Base-by-base conservation (phyloP, 257 asterid genomes). In the Solanum sitiens region DNA sequence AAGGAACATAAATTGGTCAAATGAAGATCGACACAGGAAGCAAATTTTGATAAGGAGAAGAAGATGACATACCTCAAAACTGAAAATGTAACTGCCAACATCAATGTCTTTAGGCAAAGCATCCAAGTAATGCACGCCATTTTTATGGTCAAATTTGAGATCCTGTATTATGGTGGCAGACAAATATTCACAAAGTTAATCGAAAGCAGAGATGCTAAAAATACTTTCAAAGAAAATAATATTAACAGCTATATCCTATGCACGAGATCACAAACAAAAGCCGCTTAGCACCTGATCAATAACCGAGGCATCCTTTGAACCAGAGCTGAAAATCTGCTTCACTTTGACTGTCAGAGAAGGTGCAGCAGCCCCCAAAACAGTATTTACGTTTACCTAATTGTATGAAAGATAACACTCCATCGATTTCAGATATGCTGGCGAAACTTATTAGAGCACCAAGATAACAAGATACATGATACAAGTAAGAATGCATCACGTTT, bases 321-420 rank as follows among this genome's bases (percentile, higher is more conserved):
- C 99, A 86, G 96, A 90, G 90, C 88, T 53, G 87, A 94, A 93
- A 74, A 96, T 94, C 92, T 97, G 99, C 97, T 75, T 94, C 91
- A 97, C 97, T 89, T 92, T 95, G 87, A 97, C 98, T 7, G 98
- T 91, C 85, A 96, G 90, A 88, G 97, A 90, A 71, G 98, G 98
- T 35, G 94, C 92, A 63, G 96, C 83, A 87, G 97, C 96, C 75
- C 99, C 99, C 90, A 97, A 89, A 82, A 93, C 98, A 84, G 98
- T 95, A 90, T 88, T 93, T 90, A 95, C 94, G 35, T 90, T 92
- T 76, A 96, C 99, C 99, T 97, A 87, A 84, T 86, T 75, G 88
- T 33, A 59, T 76, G 45, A 87, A 59, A 30, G 56, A 75, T 84
- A 80, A 63, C 87, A 86, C 59, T 73, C 59, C 44, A 86, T 53